Percentiles rank a stretch among this genome's conserved stretches.
Conservation (phyloP, 352 stramenopile genomes). For the Phytophthora gonapodyides region DNA sequence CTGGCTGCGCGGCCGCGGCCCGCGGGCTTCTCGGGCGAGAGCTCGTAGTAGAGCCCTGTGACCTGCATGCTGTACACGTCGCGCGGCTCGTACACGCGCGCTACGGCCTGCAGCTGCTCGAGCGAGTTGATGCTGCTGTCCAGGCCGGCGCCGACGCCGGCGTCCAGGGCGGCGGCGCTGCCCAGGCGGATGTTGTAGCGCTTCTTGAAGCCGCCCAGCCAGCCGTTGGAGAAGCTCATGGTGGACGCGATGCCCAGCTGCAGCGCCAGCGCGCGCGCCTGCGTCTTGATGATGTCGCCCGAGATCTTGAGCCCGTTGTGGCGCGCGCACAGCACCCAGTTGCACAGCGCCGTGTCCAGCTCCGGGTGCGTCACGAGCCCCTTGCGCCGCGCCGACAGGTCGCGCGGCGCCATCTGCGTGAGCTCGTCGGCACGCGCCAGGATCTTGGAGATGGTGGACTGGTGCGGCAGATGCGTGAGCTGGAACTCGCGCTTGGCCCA, state of each 20-base stretch:
- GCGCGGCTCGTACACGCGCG: conserved; percentile 45
- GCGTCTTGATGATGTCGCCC: conserved; percentile 66
- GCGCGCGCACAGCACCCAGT: conserved; percentile 59
- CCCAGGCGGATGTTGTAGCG: conserved; percentile 60
- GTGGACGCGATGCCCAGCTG: conserved; percentile 48
- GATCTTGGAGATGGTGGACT: conserved; percentile 74
- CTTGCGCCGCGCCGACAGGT: conserved; percentile 43
- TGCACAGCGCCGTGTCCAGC: conserved; percentile 63
- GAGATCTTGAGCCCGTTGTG: conserved; percentile 58
- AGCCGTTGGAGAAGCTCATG: conserved; percentile 70
- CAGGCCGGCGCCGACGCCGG: conserved; percentile 17
- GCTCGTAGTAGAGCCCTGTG: conserved; percentile 52
- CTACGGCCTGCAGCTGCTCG: conserved; percentile 44
- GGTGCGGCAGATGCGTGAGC: conserved; percentile 54
- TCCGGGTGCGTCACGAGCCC: conserved; percentile 58
- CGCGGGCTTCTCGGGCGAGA: conserved; percentile 54
- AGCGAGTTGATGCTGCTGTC: conserved; percentile 17
- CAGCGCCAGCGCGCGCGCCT: conserved; percentile 45
- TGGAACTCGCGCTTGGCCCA: conserved; percentile 69
- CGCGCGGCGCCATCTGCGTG: conserved; percentile 52
- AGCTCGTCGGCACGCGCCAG: conserved; percentile 49
- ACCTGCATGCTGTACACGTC: conserved; percentile 69
- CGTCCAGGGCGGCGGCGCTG: conserved; percentile 32
- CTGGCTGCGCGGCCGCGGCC: conserved; percentile 31
- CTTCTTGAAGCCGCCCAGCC: conserved; percentile 70